phyloP scores from a whole-genome alignment of 2,329 filamentous ascomycete genomes.

The Beauveria pseudobassiana region DNA sequence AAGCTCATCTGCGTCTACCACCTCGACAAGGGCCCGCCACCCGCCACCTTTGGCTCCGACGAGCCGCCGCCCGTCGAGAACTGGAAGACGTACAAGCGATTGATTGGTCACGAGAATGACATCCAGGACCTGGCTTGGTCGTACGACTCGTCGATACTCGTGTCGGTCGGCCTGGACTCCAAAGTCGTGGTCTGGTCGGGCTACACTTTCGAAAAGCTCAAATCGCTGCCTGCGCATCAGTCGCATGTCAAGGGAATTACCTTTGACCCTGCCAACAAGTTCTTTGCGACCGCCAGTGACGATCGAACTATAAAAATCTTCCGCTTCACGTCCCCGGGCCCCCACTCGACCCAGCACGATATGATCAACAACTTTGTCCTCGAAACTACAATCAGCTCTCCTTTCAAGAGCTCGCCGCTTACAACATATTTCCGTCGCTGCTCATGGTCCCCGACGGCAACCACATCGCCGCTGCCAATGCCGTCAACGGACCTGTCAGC shows the following conservation, averaged over 20 bases:
- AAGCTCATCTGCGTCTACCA: constrained; percentile 98
- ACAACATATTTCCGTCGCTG: constrained; percentile 96
- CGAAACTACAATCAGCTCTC: constrained; percentile 80
- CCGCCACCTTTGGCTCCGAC: constrained; percentile 78
- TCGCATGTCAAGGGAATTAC: constrained; percentile 98
- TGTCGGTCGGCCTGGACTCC: constrained; percentile 93
- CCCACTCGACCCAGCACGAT: constrained; percentile 89
- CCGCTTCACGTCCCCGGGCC: constrained; percentile 81
- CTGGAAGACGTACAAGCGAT: constrained; percentile 88
- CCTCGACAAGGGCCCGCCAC: constrained; percentile 73
- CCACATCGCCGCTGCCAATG: constrained; percentile 94
- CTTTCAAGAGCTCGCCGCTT: constrained; percentile 84
- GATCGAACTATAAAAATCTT: constrained; percentile 96
- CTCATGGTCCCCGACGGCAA: constrained; percentile 95
- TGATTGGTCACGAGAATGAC: constrained; percentile 97
- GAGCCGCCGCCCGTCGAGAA: constrained; percentile 93
- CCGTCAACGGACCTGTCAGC: constrained; percentile 93
- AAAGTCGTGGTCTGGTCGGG: constrained; percentile 99
- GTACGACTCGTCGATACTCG: constrained; percentile 86
- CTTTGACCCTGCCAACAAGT: constrained; percentile 97
- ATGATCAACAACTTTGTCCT: constrained; percentile 95
- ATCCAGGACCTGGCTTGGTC: constrained; percentile 98
- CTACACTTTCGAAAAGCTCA: constrained; percentile 95
- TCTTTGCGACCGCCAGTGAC: constrained; percentile 96
- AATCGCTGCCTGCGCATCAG: constrained; percentile 85